Conservation (phyloP, 2,329 filamentous ascomycete genomes). For the Botrytis aclada region DNA sequence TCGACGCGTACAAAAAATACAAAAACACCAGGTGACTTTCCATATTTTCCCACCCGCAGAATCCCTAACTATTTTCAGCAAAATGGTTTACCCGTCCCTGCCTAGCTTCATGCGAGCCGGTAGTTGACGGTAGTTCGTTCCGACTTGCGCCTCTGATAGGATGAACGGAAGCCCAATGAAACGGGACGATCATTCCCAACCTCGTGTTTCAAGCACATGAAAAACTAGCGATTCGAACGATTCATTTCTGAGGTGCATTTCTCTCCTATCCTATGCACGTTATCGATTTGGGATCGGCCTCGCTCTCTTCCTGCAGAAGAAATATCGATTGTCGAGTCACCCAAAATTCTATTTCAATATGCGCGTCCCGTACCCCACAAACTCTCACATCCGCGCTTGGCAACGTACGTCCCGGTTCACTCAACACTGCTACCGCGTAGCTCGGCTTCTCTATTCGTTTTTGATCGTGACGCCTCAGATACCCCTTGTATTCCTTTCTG, state of each 20-base stretch:
- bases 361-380: neutral
- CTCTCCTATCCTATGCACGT: neutral
- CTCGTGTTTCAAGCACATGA: neutral
- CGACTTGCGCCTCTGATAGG: neutral
- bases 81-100: neutral
- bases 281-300: neutral
- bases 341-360: neutral
- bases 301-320: neutral
- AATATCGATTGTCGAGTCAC: neutral
- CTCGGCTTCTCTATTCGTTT: neutral
- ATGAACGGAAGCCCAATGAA: neutral
- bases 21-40: neutral
- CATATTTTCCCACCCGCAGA: constrained; percentile 4
- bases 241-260: neutral
- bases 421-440: neutral
- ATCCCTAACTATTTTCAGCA: neutral
- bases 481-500: neutral
- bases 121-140: neutral
- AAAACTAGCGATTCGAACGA: neutral
- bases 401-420: neutral
- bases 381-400: neutral
- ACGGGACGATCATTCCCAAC: neutral
- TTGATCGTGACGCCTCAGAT: neutral
- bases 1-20: neutral
- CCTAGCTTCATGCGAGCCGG: constrained; percentile 1